Percentiles rank a stretch among this genome's conserved stretches.
phyloP scores from a whole-genome alignment of 2,329 filamentous ascomycete genomes.

The Apiospora phragmitis region DNA sequence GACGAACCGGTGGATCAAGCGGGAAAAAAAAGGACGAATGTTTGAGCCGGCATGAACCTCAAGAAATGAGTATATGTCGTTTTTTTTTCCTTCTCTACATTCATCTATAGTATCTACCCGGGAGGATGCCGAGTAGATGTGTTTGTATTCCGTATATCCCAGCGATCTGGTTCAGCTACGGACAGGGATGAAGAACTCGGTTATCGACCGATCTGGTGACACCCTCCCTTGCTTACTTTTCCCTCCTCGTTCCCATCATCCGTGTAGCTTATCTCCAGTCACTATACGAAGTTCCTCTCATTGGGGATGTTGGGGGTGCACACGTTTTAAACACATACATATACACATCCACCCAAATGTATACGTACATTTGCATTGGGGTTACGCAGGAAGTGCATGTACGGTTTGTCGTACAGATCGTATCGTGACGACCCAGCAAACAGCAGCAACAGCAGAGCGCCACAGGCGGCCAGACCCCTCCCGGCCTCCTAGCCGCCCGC shows the following conservation, averaged over 20 bases:
- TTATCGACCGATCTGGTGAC: constrained; percentile 21
- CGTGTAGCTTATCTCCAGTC: not conserved
- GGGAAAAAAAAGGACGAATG: not conserved
- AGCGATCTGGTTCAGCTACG: constrained; percentile 31
- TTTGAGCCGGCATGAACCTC: not conserved
- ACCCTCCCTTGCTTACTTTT: not conserved
- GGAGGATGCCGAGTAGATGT: not conserved
- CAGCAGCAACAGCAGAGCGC: not conserved
- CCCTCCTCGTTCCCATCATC: not conserved
- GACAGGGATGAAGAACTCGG: constrained; percentile 21
- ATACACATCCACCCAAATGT: not conserved
- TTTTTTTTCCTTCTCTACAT: too few species aligned
- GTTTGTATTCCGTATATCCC: constrained; percentile 18
- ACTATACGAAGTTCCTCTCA: not conserved
- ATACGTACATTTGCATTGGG: not conserved
- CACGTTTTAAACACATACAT: not conserved
- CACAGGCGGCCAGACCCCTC: not conserved
- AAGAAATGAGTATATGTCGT: not conserved
- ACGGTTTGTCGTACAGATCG: constrained; percentile 3
- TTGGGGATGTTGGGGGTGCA: not conserved
- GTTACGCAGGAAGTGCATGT: constrained; percentile 1
- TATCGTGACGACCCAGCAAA: not conserved
- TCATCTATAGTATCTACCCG: not conserved
- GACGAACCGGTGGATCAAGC: constrained; percentile 2
- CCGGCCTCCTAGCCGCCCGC: not conserved